A percentile compares a stretch with the other conserved stretches of the same genome.
Evolutionary conservation across 106 monocot species (phyloP).

Genomic region (Apostasia shenzhenica): DNA sequence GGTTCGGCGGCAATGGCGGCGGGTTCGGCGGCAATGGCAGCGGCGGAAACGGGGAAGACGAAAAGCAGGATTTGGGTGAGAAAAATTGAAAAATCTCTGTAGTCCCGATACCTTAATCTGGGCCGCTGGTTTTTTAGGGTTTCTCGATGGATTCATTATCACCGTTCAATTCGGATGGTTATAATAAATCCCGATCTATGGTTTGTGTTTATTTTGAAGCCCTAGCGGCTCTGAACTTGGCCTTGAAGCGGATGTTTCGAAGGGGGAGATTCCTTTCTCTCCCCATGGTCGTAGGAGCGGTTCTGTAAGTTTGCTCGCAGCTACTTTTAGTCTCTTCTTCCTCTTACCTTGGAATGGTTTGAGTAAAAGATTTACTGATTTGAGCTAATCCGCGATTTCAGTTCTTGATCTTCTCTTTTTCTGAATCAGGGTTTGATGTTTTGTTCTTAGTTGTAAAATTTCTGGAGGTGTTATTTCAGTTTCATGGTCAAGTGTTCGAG

Average conservation of each 20-base stretch:
- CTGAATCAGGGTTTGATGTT: neutral
- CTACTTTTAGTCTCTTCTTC: too few species aligned
- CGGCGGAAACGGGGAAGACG: conserved; percentile 12
- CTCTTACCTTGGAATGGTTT: too few species aligned
- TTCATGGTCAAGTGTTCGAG: neutral
- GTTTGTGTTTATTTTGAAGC: neutral
- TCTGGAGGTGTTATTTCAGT: neutral
- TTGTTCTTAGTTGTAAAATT: neutral
- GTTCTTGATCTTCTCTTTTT: neutral
- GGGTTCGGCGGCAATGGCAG: neutral
- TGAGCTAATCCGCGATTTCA: neutral
- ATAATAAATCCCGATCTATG: too few species aligned
- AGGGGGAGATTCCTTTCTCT: conserved; percentile 10
- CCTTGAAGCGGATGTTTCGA: conserved; percentile 2
- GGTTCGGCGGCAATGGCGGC: too few species aligned
- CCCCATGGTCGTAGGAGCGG: conserved; percentile 7
- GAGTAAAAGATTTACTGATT: neutral
- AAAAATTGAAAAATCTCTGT: neutral
- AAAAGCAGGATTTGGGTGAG: conserved; percentile 7
- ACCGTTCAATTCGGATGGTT: neutral
- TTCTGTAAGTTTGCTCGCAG: conserved; percentile 3
- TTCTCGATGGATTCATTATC: neutral
- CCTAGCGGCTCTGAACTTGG: neutral
- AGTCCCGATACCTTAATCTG: neutral
- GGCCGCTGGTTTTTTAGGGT: neutral